phyloP scores from a whole-genome alignment of 371 early-diverging fungal species.

The Apophysomyces sp. region DNA sequence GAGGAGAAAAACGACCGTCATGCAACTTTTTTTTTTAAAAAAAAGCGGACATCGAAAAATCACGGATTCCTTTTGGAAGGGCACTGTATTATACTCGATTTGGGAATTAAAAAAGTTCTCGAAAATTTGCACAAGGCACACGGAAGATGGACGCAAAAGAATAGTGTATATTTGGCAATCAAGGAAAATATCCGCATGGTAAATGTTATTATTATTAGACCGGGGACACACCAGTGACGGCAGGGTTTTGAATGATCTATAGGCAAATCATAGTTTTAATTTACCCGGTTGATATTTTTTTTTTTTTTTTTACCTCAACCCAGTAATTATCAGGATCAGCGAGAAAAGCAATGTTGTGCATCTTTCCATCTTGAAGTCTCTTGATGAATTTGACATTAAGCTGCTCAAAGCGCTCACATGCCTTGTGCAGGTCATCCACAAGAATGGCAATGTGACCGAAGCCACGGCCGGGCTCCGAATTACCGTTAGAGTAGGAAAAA shows the following conservation, averaged over 20 bases:
- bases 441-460: constrained; percentile 84
- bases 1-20: too few species aligned
- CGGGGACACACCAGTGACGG: constrained; percentile 5
- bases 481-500: constrained; percentile 77
- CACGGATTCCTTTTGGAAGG: too few species aligned
- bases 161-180: too few species aligned
- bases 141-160: too few species aligned
- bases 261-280: neutral
- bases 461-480: constrained; percentile 67
- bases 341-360: constrained; percentile 87
- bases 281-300: neutral
- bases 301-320: constrained; percentile 51
- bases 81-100: too few species aligned
- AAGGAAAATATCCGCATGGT: too few species aligned
- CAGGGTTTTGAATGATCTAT: constrained; percentile 27
- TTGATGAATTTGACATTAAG: constrained; percentile 78
- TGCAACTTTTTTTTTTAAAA: too few species aligned
- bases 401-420: constrained; percentile 73
- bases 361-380: constrained; percentile 72
- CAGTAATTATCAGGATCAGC: constrained; percentile 90
- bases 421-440: constrained; percentile 80
- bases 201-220: constrained; percentile 12
- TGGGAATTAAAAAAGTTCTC: too few species aligned
- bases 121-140: too few species aligned
- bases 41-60: too few species aligned